Evolutionary conservation across 805 yeast species (phyloP).

Genomic region (Hanseniaspora thailandica): DNA sequence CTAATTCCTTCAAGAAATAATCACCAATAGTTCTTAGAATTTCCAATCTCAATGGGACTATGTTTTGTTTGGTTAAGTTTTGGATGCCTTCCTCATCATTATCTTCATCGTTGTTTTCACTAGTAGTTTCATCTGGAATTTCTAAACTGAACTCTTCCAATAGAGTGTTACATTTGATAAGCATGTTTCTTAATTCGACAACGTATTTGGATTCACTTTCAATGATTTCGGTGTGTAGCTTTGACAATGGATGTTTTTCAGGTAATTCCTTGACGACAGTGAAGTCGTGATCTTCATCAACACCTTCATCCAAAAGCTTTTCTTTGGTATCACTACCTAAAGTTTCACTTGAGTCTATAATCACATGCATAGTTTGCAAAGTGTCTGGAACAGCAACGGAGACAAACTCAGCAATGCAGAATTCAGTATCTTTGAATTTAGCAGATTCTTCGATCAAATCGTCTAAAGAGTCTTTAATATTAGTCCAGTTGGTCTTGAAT

Average conservation of each 20-base stretch:
- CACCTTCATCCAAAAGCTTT: slow-evolving; percentile 46
- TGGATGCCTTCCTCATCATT: neutral
- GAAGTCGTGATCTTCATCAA: slow-evolving; percentile 28
- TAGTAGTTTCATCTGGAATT: slow-evolving; percentile 15
- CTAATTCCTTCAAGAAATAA: slow-evolving; percentile 10
- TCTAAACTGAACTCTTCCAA: neutral
- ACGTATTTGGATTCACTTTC: slow-evolving; percentile 40
- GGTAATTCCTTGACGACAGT: slow-evolving; percentile 29
- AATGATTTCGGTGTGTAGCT: slow-evolving; percentile 39
- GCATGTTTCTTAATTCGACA: slow-evolving; percentile 5
- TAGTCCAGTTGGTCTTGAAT: neutral
- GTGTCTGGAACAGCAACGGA: slow-evolving; percentile 36
- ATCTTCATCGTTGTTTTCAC: neutral
- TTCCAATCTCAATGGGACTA: slow-evolving; percentile 11
- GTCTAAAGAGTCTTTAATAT: neutral
- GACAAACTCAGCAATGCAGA: slow-evolving; percentile 7
- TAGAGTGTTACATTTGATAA: neutral
- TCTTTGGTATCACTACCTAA: slow-evolving; percentile 46
- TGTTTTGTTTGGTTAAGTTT: neutral
- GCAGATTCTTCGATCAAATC: neutral
- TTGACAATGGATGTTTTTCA: slow-evolving; percentile 43
- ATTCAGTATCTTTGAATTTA: neutral
- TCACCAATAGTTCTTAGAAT: slow-evolving; percentile 13
- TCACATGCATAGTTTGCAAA: slow-evolving; percentile 51
- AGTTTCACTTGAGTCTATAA: slow-evolving; percentile 53